Evolutionary conservation across 2,329 filamentous ascomycete species (phyloP).

Genomic region (Metarhizium brunneum): DNA sequence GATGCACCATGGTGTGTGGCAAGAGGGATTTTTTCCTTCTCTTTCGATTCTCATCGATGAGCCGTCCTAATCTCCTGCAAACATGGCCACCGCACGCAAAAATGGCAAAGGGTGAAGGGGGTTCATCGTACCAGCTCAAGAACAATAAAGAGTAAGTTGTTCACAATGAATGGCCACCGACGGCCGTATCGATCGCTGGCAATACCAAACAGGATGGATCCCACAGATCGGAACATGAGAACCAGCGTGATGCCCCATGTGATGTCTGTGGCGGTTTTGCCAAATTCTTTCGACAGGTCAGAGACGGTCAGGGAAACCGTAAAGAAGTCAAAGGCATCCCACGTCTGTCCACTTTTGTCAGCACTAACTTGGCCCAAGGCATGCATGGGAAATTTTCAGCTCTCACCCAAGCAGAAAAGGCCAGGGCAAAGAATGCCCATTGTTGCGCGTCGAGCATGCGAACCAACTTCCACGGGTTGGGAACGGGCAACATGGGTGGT

Average conservation of each 20-base stretch:
- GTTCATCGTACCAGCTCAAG: constrained; percentile 54
- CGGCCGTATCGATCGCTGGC: constrained; percentile 47
- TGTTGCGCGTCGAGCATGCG: constrained; percentile 38
- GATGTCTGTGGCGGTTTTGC: constrained; percentile 45
- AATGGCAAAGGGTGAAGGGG: neutral
- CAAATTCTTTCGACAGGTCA: constrained; percentile 43
- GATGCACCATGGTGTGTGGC: no score
- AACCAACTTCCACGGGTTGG: constrained; percentile 42
- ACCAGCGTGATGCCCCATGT: constrained; percentile 57
- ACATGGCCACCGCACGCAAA: no score
- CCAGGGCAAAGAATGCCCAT: constrained; percentile 47
- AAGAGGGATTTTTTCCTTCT: no score
- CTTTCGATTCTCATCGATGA: no score
- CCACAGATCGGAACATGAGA: constrained; percentile 50
- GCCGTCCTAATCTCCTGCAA: no score
- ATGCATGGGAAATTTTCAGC: neutral
- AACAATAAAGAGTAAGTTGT: constrained; percentile 63
- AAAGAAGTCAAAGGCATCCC: constrained; percentile 60
- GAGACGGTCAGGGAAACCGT: constrained; percentile 51
- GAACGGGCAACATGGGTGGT: constrained; percentile 44
- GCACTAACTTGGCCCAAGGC: neutral
- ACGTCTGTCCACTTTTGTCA: constrained; percentile 30
- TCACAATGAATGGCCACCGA: constrained; percentile 67
- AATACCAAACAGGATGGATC: constrained; percentile 44
- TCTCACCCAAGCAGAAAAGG: constrained; percentile 47